Percentiles rank a stretch among this genome's conserved stretches.
These are phyloP conservation scores for Dissophora globulifera DNA, from an alignment of 192 early-diverging fungal genomes.

Conservation along the genomic window DNA sequence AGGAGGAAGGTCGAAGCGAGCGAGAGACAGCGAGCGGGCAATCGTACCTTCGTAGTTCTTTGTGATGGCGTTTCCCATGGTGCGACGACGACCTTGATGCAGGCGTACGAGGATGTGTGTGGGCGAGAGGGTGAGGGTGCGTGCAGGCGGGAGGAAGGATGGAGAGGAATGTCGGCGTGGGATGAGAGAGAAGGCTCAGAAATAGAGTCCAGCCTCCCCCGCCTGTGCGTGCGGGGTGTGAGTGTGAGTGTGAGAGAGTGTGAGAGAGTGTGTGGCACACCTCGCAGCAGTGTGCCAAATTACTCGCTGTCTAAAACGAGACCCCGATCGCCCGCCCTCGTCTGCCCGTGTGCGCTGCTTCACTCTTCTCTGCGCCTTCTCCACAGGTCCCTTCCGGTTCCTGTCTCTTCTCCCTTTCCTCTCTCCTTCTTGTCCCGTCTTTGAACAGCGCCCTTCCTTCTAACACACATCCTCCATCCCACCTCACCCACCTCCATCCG, in stretches of 20 bases:
- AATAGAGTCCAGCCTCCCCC: not conserved
- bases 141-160: not conserved
- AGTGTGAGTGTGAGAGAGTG: too few species aligned
- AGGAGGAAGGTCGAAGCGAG: too few species aligned
- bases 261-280: too few species aligned
- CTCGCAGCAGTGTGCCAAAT: not conserved
- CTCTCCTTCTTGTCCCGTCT: not conserved
- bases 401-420: not conserved
- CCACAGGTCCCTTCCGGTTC: conserved; percentile 3
- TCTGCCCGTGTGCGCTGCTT: not conserved
- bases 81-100: conserved; percentile 5
- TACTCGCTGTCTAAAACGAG: not conserved
- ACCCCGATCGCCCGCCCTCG: not conserved
- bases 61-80: conserved; percentile 56
- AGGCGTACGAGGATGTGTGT: not conserved
- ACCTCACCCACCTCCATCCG: conserved; percentile 5
- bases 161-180: too few species aligned
- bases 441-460: too few species aligned
- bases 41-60: conserved; percentile 57
- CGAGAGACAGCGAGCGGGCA: too few species aligned
- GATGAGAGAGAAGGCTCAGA: not conserved
- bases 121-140: not conserved
- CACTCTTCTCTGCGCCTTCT: not conserved
- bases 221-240: too few species aligned
- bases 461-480: not conserved